Evolutionary conservation across 2,329 filamentous ascomycete species (phyloP), one percentile per base, ranked within the genome.

Genomic region (Trichoderma endophyticum): DNA sequence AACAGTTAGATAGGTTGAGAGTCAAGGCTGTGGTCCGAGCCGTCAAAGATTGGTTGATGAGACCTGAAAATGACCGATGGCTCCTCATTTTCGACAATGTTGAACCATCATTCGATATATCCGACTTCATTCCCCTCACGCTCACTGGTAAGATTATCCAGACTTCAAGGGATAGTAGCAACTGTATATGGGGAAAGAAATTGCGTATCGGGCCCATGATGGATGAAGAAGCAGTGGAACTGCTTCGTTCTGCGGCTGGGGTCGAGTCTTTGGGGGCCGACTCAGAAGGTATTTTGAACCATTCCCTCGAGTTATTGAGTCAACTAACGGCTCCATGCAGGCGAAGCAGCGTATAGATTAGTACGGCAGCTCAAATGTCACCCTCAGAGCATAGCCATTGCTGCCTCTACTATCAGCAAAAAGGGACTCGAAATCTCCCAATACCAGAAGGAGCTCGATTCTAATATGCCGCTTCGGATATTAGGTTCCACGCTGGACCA

Each of bases 31-130:
- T 76, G n/a, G 75, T 78, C 15, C 69, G 73, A 32, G 76, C 76
- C 21, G 76, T 78, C 34, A 77, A 74, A 51, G 75, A 78, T 70
- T 78, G 77, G 77, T 73, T 78, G 11, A 70, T 78, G 60, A 73
- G 75, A 34, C 75, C 76, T 6, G 74, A 75, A 21, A 78, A 78
- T 54, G 70, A 67, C 43, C 71, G 62, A 30, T 78, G 77, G 77
- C 73, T 78, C 7, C 73, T 77, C 14, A 72, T 78, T 2, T 74
- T 77, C 51, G 77, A 78, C 60, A 75, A 77, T 12, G 73, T 77
- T 56, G 75, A 75, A 61, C 65, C 75, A 1, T 76, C 76, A 4
- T 77, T 76, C 67, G 76, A 77, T 61, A 70, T 77, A 26, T 74
- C 74, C 48, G 75, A 78, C 9, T 76, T 78, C 26, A 74, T 78